phyloP scores from a whole-genome alignment of 2,329 filamentous ascomycete species.

The Diaporthe ampelina region DNA sequence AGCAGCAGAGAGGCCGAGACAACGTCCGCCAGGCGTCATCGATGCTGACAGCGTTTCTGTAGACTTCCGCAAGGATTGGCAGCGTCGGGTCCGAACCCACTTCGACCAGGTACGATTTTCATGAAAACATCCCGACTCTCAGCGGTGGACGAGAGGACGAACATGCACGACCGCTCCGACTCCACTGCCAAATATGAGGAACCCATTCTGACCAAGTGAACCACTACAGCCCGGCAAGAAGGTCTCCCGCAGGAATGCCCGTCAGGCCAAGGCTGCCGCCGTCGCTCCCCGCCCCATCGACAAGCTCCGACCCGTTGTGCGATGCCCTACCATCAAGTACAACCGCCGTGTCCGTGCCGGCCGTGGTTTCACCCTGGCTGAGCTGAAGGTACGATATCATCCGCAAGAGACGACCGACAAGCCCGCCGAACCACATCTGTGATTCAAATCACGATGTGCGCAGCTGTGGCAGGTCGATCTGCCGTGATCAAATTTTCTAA shows the following conservation, averaged over 20 bases:
- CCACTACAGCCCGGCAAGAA: conserved; percentile 89
- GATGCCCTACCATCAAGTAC: conserved; percentile 99
- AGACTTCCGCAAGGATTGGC: conserved; percentile 99
- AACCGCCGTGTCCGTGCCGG: conserved; percentile 97
- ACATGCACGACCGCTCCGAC: background rate
- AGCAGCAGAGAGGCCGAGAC: background rate
- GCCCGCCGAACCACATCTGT: background rate
- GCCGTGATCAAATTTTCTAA: conserved; percentile 48
- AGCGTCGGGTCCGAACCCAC: conserved; percentile 98
- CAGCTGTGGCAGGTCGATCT: conserved; percentile 3
- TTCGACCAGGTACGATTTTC: conserved; percentile 94
- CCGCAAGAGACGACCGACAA: background rate
- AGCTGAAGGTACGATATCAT: conserved; percentile 86
- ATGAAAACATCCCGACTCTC: conserved; percentile 42
- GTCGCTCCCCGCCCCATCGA: conserved; percentile 97
- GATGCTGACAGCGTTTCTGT: conserved; percentile 57
- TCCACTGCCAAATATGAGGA: conserved; percentile 34
- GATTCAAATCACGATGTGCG: background rate
- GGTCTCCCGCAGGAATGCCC: conserved; percentile 89
- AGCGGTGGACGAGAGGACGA: conserved; percentile 36
- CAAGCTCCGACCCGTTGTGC: conserved; percentile 94
- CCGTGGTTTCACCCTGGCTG: conserved; percentile 96
- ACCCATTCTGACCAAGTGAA: conserved; percentile 52
- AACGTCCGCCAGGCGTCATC: background rate
- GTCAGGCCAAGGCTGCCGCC: conserved; percentile 93